These are phyloP conservation scores for Entonaema liquescens DNA, from an alignment of 495 filamentous ascomycete species.

Conservation along the genomic window DNA sequence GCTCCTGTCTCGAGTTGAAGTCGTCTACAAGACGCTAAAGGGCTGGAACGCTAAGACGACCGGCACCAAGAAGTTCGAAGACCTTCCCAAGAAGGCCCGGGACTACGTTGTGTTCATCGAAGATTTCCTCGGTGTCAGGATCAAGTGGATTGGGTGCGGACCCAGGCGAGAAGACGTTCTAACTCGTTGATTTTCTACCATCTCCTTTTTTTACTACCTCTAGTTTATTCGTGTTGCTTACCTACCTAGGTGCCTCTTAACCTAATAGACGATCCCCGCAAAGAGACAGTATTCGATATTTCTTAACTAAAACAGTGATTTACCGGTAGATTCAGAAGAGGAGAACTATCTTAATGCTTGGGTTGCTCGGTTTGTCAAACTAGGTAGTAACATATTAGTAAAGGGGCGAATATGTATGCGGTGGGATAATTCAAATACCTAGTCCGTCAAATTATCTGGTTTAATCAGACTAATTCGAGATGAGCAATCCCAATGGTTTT, in stretches of 20 bases:
- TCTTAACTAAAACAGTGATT: not conserved
- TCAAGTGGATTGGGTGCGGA: constrained; percentile 84
- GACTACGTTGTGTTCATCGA: constrained; percentile 79
- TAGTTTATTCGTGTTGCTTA: not conserved
- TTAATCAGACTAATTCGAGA: not conserved
- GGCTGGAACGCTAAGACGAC: constrained; percentile 81
- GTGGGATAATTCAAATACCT: too few species aligned
- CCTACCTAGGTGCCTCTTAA: not conserved
- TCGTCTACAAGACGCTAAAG: constrained; percentile 76
- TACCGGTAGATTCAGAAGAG: too few species aligned
- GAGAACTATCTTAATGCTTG: too few species aligned
- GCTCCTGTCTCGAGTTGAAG: constrained; percentile 54
- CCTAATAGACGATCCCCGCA: too few species aligned
- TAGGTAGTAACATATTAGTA: not conserved
- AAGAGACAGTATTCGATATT: not conserved
- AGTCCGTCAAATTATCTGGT: too few species aligned
- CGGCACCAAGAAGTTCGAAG: constrained; percentile 52
- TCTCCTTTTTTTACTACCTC: not conserved
- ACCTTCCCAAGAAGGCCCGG: constrained; percentile 77
- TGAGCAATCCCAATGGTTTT: not conserved
- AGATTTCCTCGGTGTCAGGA: constrained; percentile 71
- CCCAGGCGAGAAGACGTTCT: constrained; percentile 67
- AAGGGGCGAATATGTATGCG: too few species aligned
- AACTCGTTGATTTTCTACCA: not conserved
- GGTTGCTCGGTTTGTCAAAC: too few species aligned